Base-by-base conservation (phyloP, 345 rosid species). In the Syzygium aqueum region DNA sequence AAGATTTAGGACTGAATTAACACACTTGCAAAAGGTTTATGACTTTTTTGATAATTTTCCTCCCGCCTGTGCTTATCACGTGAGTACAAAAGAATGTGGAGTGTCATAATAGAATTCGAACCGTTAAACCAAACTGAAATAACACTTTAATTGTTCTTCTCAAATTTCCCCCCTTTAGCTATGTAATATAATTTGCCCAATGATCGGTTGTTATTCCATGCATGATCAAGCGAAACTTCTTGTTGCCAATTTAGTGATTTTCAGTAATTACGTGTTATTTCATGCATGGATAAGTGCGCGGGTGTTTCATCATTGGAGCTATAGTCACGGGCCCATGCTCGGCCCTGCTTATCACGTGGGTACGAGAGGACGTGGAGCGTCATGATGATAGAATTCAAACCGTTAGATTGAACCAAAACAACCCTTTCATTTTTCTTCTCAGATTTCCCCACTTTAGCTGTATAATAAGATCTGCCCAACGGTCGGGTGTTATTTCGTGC, bases 351-450 rank as follows among this genome's bases (percentile, higher is more conserved):
- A 0, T 59, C 33, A 59, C 0, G 2, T 11, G 30, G 16, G 0
- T 5, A 27, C 14, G 12, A 0, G 11, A 0, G 1, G 17, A 27
- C 5, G 0, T 12, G 33, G 16, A 7, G 67, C 8, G 0, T 27
- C 4, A 3, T 3, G 0, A 3, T 3, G 0, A 59, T 12, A 11
- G n/a, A 7, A 0, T 61, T 61, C 10, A 3, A 61, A 16, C 7
- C 19, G 0, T 13, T 43, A 61, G 33, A 13, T 0, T 0, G 13
- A 65, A 17, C 14, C 3, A 4, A 30, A 16, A 15, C 3, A 30
- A 33, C 2, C 46, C 14, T 33, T 16, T 53, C 46, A 6, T 19
- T 53, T 67, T 67, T 67, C 46, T 17, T 33, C 23, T 8, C 46
- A 0, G 30, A 67, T 16, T 8, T 43, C 46, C 1, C 23, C 78